A percentile compares a stretch with the other conserved stretches of the same genome.
phyloP scores from a whole-genome alignment of 768 basidiomycete genomes.

The Neoboletus magnificus region DNA sequence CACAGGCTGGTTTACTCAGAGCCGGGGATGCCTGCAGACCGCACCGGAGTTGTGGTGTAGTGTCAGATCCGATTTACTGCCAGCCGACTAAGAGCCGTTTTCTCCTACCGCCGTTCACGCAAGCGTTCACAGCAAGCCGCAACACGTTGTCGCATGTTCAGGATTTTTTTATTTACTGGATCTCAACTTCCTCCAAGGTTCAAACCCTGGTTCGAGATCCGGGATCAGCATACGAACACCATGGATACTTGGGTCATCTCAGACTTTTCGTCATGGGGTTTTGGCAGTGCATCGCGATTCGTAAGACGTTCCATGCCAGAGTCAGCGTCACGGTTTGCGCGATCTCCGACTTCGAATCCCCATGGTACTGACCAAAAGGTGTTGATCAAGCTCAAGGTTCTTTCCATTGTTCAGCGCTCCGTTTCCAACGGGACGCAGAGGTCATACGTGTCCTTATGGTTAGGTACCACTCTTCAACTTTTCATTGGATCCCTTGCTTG shows the following conservation, averaged over 20 bases:
- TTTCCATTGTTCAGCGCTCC: neutral
- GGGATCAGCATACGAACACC: neutral
- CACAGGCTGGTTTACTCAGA: neutral
- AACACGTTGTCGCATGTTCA: neutral
- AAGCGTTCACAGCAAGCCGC: neutral
- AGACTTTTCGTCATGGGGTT: neutral
- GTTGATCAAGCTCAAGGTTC: neutral
- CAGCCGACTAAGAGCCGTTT: neutral
- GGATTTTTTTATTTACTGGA: neutral
- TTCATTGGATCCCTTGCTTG: neutral
- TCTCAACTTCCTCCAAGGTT: neutral
- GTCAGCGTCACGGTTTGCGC: neutral
- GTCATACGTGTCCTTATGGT: neutral
- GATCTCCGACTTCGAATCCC: neutral
- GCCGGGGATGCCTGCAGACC: neutral
- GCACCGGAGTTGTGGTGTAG: too few species aligned
- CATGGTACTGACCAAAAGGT: neutral
- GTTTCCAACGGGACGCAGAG: neutral
- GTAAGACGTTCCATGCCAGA: neutral
- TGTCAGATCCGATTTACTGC: neutral
- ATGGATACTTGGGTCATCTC: neutral
- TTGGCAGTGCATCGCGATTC: neutral
- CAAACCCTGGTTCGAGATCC: neutral
- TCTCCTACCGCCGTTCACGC: neutral
- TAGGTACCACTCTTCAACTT: neutral